phyloP scores from a whole-genome alignment of 257 asterid species.

The Leptodermis oblonga region DNA sequence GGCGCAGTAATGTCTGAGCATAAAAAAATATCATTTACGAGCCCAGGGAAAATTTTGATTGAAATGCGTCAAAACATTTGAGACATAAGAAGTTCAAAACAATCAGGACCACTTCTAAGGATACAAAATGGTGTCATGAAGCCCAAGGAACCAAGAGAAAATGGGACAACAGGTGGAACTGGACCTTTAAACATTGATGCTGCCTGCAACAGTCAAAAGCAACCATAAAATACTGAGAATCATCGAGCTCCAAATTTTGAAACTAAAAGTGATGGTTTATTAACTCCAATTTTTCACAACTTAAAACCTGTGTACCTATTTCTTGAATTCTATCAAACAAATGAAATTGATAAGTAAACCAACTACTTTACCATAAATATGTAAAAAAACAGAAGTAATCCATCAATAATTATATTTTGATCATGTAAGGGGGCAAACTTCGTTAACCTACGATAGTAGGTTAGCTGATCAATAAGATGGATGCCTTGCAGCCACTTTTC shows the following conservation, averaged over 20 bases:
- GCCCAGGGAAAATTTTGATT: not conserved
- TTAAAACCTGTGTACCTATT: not conserved
- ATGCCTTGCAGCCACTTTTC: not conserved
- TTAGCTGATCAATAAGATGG: not conserved
- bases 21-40: not conserved
- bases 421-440: not conserved
- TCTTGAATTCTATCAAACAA: not conserved
- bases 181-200: slow-evolving; percentile 99
- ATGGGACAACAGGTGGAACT: slow-evolving; percentile 94
- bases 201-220: slow-evolving; percentile 57
- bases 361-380: not conserved
- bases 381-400: not conserved
- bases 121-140: slow-evolving; percentile 98
- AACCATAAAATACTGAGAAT: not conserved
- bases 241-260: not conserved
- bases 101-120: slow-evolving; percentile 33
- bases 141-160: slow-evolving; percentile 97
- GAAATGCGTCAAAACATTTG: not conserved
- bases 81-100: not conserved
- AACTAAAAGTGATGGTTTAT: not conserved
- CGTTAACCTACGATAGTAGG: not conserved
- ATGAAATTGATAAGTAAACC: not conserved
- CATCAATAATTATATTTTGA: not conserved
- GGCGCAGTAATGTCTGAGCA: not conserved
- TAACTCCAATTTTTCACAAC: not conserved